Base-by-base conservation (phyloP, 139 green algal genomes). In the Eudorina sp. region DNA sequence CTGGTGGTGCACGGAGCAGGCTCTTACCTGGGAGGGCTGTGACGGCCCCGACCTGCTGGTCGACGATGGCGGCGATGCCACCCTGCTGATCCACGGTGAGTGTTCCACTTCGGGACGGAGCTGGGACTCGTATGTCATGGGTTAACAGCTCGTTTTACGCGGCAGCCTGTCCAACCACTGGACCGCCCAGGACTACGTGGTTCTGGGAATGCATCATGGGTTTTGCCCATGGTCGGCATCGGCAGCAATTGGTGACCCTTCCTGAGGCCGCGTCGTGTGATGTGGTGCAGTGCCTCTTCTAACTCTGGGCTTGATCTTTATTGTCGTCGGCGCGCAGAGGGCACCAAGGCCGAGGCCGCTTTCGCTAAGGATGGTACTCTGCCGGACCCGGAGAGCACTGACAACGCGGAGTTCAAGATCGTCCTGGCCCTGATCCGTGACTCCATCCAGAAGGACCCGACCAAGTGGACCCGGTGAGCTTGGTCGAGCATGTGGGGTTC, bases 1-100 rank as follows among this genome's bases (percentile, higher is more conserved):
- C 97, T 99, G 98, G 98, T 99, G 98, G 98, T 99, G 98, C 97
- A 99, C 98, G 6, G 95, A 99, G 94, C 93, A 96, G 94, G 91
- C 92, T 76, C 95, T 99, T 73, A 96, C 94, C 85, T 99, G 98
- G 98, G 93, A 93, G 55, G 94, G 94, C 72, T 93, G 91, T 83
- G 93, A 96, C 60, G 97, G 97, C 81, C 90, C 96, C 77, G 96
- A 99, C 93, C 95, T 99, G 88, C 96, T 99, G 74, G 97, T 99
- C 0, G 98, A 99, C 89, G 98, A 99, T 84, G 98, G 98, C 84
- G 98, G 98, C 77, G 98, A 99, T 85, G 98, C 97, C 77, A 99
- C 98, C 55, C 96, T 99, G 46, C 95, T 99, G 43, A 99, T 99
- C 92, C 98, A 99, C 94, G 97, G 96, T 98, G 75, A 21, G 94